Conservation (phyloP, 2,329 filamentous ascomycete genomes). For the Hirsutella rhossiliensis region DNA sequence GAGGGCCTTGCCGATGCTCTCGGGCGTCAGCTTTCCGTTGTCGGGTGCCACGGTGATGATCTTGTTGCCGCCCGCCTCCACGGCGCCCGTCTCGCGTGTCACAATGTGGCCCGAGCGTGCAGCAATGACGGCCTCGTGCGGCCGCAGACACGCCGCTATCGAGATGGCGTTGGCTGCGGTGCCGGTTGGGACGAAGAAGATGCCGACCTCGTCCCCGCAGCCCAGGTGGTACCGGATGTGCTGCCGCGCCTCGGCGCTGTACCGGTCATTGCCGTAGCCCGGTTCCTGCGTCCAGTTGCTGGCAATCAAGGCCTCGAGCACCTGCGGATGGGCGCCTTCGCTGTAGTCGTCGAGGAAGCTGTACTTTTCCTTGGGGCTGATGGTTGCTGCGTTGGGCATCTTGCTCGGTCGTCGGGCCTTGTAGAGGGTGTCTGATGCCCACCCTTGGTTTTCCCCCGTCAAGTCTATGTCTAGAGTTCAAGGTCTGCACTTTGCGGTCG, state of each 20-base stretch:
- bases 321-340: slow-evolving; percentile 36
- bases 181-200: slow-evolving; percentile 39
- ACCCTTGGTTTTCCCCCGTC: background rate
- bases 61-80: slow-evolving; percentile 38
- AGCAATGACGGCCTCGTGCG: slow-evolving; percentile 38
- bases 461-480: too few species aligned
- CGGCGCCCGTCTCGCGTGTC: slow-evolving; percentile 35
- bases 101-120: slow-evolving; percentile 36
- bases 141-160: slow-evolving; percentile 36
- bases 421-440: background rate
- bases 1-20: slow-evolving; percentile 26
- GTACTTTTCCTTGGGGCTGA: slow-evolving; percentile 16
- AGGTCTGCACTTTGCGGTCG: too few species aligned
- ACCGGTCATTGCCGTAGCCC: slow-evolving; percentile 34
- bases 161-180: slow-evolving; percentile 40
- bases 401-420: background rate
- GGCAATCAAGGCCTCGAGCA: slow-evolving; percentile 31
- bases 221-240: slow-evolving; percentile 26
- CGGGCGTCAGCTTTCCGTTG: slow-evolving; percentile 34
- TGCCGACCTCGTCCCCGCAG: slow-evolving; percentile 24
- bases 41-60: slow-evolving; percentile 33
- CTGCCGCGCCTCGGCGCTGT: slow-evolving; percentile 26
- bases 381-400: slow-evolving; percentile 6
- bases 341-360: slow-evolving; percentile 40
- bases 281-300: slow-evolving; percentile 32